Base-by-base conservation (phyloP, 306 rosid genomes). In the Quercus suber region DNA sequence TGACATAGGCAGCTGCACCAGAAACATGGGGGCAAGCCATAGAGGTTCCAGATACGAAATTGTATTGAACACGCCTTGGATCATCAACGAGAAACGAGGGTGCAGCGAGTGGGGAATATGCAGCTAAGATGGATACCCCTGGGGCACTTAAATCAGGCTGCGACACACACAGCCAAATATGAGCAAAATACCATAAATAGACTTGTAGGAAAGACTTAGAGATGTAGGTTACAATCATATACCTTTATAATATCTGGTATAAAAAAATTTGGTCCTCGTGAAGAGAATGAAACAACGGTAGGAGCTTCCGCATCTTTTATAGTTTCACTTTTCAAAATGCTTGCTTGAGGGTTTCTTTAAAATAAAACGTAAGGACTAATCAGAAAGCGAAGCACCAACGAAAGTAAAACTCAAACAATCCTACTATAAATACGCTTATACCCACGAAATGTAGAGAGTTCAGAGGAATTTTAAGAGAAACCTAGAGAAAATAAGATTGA, bases 91-190 rank as follows among this genome's bases (percentile, higher is more conserved):
- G 0, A 0, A 0, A 0, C 28, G 84, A 69, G 10, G 76, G 78
- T 1, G 71, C 2, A 10, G 3, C 11, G 4, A 5, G 2, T 0
- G 76, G 89, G 6, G 89, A 74, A 70, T 15, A 83, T 18, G 89
- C 70, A 41, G 87, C 89, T 59, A 86, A 65, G 41, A 86, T 83
- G 0, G 71, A 15, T 0, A 80, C 63, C 43, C 85, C 83, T 0
- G 85, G 89, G 7, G 85, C 87, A 60, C 71, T 63, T 49, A 83
- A 56, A 58, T 86, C 87, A 9, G 85, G 89, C 49, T 31, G 71
- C 12, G 35, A 33, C 57, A 35, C 19, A 49, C 15, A 3, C 12
- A 49, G 53, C 53, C 53, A 10, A 49, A 49, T 10, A 49, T 49
- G 53, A 49, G 15, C 53, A 12, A 49, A 49, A 49, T 49, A 4